Evolutionary conservation across 2,329 filamentous ascomycete species (phyloP), one percentile per base, ranked within the genome.

Genomic region (Herpomyces periplanetae): DNA sequence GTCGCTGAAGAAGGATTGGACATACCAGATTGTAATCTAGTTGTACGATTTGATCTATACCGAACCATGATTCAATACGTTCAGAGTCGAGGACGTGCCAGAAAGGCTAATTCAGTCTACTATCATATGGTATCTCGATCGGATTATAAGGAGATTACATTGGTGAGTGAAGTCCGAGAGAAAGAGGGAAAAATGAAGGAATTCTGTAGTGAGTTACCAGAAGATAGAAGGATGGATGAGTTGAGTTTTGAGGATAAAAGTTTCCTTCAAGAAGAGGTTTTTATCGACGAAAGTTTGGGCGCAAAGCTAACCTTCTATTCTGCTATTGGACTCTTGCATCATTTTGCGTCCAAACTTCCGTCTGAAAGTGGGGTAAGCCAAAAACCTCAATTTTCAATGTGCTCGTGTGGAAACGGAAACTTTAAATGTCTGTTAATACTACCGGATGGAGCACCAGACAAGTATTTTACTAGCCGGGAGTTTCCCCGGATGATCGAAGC

Each of bases 51-150:
- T 30, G 69, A 91, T 32, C 49, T 85, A 2, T 87, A 71, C 37
- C 47, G 50, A 5, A 88, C 75, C 0, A 57, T 87, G 36, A 91
- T 91, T 20, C 66, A 85, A 31, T 91, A 88, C 32, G 59, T 91
- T 9, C 80, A 96, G 35, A 88, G 73, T 7, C 54, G 69, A 25
- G 80, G 80, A 0, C 54, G 80, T 20, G 80, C 80, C 6, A 52
- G 80, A 15, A 63, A 69, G 29, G 36, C 41, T 1, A 49, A 61
- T 21, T 91, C 80, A 0, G 57, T 51, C n/a, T n/a, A n/a, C n/a
- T n/a, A n/a, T n/a, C n/a, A n/a, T n/a, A n/a, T n/a, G n/a, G n/a
- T n/a, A n/a, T n/a, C n/a, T n/a, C n/a, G n/a, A n/a, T n/a, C n/a
- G n/a, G n/a, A n/a, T n/a, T n/a, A n/a, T n/a, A n/a, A n/a, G n/a